Evolutionary conservation across 257 asterid genomes (phyloP).

Genomic region (Anisodus acutangulus): DNA sequence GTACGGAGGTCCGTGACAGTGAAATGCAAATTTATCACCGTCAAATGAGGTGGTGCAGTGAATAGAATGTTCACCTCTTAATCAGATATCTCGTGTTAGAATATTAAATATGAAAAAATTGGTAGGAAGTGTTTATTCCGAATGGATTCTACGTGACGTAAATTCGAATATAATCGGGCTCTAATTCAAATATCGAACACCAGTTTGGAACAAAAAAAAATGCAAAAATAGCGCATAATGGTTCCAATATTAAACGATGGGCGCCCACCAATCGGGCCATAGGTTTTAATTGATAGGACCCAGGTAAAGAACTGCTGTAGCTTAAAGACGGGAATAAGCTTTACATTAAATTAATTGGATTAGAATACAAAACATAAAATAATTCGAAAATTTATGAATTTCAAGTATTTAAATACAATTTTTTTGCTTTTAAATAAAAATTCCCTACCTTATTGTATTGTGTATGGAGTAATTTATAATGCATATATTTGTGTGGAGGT

Average conservation of each 20-base stretch:
- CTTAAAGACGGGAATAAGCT: not conserved
- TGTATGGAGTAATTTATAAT: no score
- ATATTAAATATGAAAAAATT: no score
- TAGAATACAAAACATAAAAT: not conserved
- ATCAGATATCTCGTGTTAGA: no score
- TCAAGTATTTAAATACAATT: not conserved
- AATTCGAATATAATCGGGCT: no score
- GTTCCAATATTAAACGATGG: not conserved
- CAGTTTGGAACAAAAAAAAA: no score
- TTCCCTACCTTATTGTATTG: not conserved
- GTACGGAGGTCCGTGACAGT: not conserved
- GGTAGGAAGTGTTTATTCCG: no score
- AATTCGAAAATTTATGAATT: not conserved
- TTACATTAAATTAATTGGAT: not conserved
- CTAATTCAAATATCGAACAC: no score
- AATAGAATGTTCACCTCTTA: no score
- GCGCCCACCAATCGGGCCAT: not conserved
- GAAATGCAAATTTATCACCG: not conserved
- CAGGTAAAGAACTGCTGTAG: not conserved
- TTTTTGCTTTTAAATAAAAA: not conserved
- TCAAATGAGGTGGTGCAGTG: no score
- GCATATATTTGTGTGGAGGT: not conserved
- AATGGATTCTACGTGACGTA: no score
- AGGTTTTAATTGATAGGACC: not conserved
- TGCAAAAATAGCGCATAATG: not conserved